Evolutionary conservation across 2,329 filamentous ascomycete genomes (phyloP).

Genomic region (Fusarium citri): DNA sequence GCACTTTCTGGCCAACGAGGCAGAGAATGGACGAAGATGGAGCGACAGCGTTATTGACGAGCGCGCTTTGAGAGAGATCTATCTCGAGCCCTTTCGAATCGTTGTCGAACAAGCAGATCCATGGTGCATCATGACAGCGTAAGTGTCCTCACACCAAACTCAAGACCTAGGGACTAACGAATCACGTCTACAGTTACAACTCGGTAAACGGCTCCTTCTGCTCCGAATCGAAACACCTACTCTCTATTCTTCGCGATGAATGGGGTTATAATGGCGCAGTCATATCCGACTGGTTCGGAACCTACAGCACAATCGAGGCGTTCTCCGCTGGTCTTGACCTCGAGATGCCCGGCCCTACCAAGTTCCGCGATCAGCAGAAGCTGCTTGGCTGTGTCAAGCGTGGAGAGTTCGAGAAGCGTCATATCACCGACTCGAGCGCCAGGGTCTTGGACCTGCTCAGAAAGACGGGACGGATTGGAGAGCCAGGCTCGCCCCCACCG

Average conservation of each 20-base stretch:
- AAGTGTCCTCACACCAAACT: too few relatives aligned
- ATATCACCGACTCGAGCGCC: background rate
- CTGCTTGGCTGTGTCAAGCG: background rate
- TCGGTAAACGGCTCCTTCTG: background rate
- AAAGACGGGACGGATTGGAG: background rate
- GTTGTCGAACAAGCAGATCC: background rate
- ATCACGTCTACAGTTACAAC: background rate
- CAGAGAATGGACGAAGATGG: background rate
- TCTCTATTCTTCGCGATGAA: background rate
- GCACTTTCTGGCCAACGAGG: background rate
- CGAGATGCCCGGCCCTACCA: background rate
- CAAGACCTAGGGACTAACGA: too few relatives aligned
- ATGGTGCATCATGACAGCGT: background rate
- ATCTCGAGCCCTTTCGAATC: background rate
- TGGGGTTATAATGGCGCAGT: background rate
- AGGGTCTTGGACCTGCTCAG: background rate
- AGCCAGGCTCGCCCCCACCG: background rate
- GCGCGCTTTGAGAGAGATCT: background rate
- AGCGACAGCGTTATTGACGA: background rate
- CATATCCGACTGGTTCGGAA: background rate
- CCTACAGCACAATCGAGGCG: background rate
- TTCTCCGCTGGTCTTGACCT: background rate
- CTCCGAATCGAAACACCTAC: background rate
- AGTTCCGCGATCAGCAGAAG: background rate
- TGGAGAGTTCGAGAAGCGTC: background rate